A percentile compares a stretch with the other conserved stretches of the same genome.
These are phyloP conservation scores for Citrus medica DNA, from an alignment of 345 rosid species.

Conservation along the genomic window DNA sequence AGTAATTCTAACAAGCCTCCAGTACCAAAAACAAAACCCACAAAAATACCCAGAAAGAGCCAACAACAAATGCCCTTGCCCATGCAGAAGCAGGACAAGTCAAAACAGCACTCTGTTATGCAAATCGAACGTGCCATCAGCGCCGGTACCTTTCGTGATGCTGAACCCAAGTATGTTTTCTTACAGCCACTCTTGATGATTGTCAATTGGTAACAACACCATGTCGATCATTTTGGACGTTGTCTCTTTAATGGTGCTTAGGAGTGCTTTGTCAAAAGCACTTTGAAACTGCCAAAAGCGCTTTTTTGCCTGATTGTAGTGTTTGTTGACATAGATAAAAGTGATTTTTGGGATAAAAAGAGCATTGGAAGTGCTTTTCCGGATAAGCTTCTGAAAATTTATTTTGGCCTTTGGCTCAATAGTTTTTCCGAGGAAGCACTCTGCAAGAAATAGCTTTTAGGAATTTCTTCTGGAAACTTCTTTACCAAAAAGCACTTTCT, in stretches of 20 bases:
- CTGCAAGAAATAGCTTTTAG: not conserved
- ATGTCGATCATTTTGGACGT: not conserved
- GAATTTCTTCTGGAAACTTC: not conserved
- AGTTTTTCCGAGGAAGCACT: not conserved
- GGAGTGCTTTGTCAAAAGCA: not conserved
- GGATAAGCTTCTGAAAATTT: not conserved
- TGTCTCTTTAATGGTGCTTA: not conserved
- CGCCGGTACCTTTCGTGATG: slow-evolving; percentile 73
- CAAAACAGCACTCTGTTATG: slow-evolving; percentile 35
- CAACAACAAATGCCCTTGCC: slow-evolving; percentile 3
- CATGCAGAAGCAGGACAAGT: slow-evolving; percentile 6
- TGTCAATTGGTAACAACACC: not conserved
- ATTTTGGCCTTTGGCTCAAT: not conserved
- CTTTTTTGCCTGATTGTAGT: not conserved
- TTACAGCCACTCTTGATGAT: not conserved
- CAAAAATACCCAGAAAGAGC: slow-evolving; percentile 13
- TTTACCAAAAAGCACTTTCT: not conserved
- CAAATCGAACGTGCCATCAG: slow-evolving; percentile 79
- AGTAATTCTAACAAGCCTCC: not conserved
- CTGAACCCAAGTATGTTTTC: slow-evolving; percentile 41
- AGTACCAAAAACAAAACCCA: slow-evolving; percentile 12
- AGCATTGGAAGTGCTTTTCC: too few relatives aligned
- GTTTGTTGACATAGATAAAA: not conserved
- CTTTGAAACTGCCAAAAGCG: not conserved
- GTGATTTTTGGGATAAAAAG: not conserved